These are phyloP conservation scores for Cercospora zeina DNA, from an alignment of 2,329 filamentous ascomycete genomes.

Conservation along the genomic window DNA sequence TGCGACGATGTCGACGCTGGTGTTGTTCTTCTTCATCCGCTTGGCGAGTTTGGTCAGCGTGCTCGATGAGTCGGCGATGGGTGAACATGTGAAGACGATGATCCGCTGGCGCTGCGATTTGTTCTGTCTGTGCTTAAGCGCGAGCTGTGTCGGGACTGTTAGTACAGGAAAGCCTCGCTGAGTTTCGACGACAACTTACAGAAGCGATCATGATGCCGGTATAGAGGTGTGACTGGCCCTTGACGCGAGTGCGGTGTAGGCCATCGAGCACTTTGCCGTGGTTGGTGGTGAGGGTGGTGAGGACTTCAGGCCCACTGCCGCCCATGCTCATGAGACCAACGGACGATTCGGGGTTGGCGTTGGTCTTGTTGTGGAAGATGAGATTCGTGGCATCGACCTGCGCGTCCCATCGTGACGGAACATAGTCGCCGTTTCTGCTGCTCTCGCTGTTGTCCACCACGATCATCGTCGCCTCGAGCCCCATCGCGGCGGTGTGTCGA, in stretches of 20 bases:
- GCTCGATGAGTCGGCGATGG: conserved; percentile 86
- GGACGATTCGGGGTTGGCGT: conserved; percentile 92
- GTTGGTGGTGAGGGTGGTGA: conserved; percentile 94
- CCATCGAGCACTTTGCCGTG: conserved; percentile 93
- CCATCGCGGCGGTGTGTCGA: conserved; percentile 68
- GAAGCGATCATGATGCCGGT: conserved; percentile 94
- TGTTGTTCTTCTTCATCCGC: conserved; percentile 98
- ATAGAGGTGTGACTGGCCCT: conserved; percentile 81
- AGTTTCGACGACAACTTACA: conserved; percentile 69
- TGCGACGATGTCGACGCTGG: conserved; percentile 89
- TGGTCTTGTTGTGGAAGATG: conserved; percentile 92
- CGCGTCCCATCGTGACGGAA: conserved; percentile 90
- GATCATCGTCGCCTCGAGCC: conserved; percentile 98
- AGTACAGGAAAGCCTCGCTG: background rate
- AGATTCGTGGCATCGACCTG: conserved; percentile 94
- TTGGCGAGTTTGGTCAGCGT: conserved; percentile 84
- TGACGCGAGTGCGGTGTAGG: conserved; percentile 90
- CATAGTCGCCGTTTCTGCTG: conserved; percentile 91
- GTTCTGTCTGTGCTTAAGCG: conserved; percentile 96
- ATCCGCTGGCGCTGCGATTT: conserved; percentile 95
- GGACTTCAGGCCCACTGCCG: conserved; percentile 85
- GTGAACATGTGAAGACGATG: conserved; percentile 94
- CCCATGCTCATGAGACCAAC: conserved; percentile 99
- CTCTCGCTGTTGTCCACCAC: conserved; percentile 99
- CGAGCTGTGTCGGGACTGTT: conserved; percentile 64